Conservation (phyloP, 257 asterid genomes). For the Oldenlandia corymbosa region DNA sequence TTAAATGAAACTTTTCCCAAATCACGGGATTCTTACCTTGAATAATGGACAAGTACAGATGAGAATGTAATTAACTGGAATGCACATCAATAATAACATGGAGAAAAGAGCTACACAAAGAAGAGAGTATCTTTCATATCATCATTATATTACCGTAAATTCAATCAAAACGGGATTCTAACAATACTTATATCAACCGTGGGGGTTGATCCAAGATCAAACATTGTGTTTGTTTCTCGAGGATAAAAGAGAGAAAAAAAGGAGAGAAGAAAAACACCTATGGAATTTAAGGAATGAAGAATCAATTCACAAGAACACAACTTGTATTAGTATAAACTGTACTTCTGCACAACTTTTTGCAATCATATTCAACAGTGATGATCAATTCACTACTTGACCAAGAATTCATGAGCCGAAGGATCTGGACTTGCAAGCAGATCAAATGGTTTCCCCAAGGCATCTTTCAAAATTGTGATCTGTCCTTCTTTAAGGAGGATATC, state of each 20-base stretch:
- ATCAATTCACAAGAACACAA: background rate
- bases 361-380: slow-evolving; percentile 4
- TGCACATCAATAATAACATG: too few relatives aligned
- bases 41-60: too few relatives aligned
- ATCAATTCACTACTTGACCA: slow-evolving; percentile 39
- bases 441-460: slow-evolving; percentile 62
- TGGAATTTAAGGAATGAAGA: background rate
- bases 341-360: background rate
- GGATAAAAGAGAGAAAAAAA: too few relatives aligned
- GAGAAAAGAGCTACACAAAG: background rate
- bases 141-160: background rate
- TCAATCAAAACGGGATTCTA: background rate
- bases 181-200: background rate
- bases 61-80: too few relatives aligned
- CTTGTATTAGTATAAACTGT: slow-evolving; percentile 10
- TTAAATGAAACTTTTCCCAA: too few relatives aligned
- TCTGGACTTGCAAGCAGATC: slow-evolving; percentile 82
- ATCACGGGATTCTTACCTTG: too few relatives aligned
- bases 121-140: background rate
- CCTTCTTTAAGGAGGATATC: slow-evolving; percentile 91
- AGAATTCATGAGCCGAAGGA: slow-evolving; percentile 28
- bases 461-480: slow-evolving; percentile 85
- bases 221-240: background rate
- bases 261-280: too few relatives aligned
- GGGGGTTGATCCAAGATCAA: background rate